Evolutionary conservation across 2,329 filamentous ascomycete species (phyloP), one percentile per base, ranked within the genome.

Genomic region (Chrysosporium keratinophilum): DNA sequence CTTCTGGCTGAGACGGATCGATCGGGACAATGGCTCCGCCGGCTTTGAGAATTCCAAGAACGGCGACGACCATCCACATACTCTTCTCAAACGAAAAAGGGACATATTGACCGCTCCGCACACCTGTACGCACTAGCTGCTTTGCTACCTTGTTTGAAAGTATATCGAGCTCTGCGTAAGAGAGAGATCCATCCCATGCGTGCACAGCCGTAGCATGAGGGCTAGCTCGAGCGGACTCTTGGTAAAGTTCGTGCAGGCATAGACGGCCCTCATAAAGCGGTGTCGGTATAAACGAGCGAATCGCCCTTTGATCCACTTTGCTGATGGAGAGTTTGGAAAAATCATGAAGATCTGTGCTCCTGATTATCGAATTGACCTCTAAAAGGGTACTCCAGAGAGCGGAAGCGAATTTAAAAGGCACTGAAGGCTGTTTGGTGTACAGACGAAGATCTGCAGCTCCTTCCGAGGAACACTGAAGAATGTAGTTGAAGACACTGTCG

Each of bases 41-140:
- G 7, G 61, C 54, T 41, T 60, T 62, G 6, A 65, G 34, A 20
- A 66, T 62, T 1, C 56, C 64, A 9, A 65, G 53, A 15, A 62
- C 54, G 12, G 57, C 51, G 10, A 60, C 60, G 44, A 58, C 60
- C 23, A 56, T 61, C 66, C 64, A 71, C 23, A 56, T 58, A 3
- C 66, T 69, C 58, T 71, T 72, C 17, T 70, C 65, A 41, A 70
- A 69, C 41, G 62, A 65, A 31, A 71, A 52, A 0, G 67, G 66
- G 2, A 71, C 63, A 0, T 68, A 50, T 23, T 15, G 23, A 28
- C 23, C 23, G 23, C 23, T 28, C 23, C 23, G 23, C 23, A 28
- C 23, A 28, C 23, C 23, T 28, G 23, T 28, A 28, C 23, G 23
- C 23, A 28, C 23, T 3, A 61, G 54, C 12, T 52, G 23, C 5